Conservation (phyloP, 495 filamentous ascomycete genomes). For the Durotheca rogersii region DNA sequence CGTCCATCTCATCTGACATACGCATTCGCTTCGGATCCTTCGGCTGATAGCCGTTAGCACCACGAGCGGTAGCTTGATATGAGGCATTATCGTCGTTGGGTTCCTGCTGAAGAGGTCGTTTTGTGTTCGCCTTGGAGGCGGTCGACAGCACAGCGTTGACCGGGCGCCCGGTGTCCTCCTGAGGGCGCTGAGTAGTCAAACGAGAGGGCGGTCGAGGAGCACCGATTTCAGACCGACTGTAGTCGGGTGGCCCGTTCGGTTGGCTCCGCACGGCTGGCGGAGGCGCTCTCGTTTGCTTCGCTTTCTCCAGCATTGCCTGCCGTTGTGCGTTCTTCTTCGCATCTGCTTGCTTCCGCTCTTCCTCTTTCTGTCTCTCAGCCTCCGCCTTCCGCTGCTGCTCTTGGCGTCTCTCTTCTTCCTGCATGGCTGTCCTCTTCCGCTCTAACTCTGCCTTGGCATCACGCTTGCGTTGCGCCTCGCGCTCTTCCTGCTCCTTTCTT, state of each 20-base stretch:
- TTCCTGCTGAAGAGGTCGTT: conserved; percentile 54
- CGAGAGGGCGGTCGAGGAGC: conserved; percentile 45
- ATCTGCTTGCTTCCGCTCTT: conserved; percentile 48
- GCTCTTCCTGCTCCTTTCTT: conserved; percentile 79
- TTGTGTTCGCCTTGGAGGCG: conserved; percentile 46
- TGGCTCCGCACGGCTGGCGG: conserved; percentile 53
- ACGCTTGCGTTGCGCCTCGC: conserved; percentile 71
- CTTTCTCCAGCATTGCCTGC: conserved; percentile 71
- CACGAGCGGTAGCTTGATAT: conserved; percentile 41
- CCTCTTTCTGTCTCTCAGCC: conserved; percentile 52
- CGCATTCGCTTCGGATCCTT: conserved; percentile 60
- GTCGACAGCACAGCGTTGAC: conserved; percentile 46
- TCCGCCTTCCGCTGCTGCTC: conserved; percentile 54
- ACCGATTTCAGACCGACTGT: conserved; percentile 35
- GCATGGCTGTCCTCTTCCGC: conserved; percentile 64
- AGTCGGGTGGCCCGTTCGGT: conserved; percentile 50
- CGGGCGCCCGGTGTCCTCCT: conserved; percentile 46
- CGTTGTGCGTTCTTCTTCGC: conserved; percentile 69
- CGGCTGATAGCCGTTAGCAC: conserved; percentile 48
- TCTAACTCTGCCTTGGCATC: conserved; percentile 77
- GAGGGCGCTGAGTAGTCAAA: conserved; percentile 38
- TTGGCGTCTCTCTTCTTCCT: conserved; percentile 56
- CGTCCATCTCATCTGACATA: conserved; percentile 57
- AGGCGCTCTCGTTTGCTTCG: conserved; percentile 55
- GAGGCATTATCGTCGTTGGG: conserved; percentile 46